These are phyloP conservation scores for Diplodia mutila DNA, from an alignment of 2,329 filamentous ascomycete species.

Conservation along the genomic window DNA sequence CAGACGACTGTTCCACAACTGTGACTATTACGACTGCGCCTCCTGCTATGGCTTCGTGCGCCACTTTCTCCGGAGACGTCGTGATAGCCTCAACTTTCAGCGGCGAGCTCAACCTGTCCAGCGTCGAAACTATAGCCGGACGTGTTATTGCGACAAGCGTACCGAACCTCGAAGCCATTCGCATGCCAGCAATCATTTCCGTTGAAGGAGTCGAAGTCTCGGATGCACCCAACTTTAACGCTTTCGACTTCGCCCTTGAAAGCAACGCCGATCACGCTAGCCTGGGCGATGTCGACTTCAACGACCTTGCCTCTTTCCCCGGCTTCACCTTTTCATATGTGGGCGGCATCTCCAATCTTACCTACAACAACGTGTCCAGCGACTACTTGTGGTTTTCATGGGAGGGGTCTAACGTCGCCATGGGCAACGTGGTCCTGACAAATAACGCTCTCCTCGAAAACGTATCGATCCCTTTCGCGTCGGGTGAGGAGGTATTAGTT, in stretches of 20 bases:
- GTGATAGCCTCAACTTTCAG: neutral
- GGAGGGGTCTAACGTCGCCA: neutral
- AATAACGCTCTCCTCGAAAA: neutral
- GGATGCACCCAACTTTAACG: neutral
- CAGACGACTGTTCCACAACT: neutral
- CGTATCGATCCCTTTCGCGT: neutral
- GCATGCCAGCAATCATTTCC: neutral
- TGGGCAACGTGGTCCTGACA: neutral
- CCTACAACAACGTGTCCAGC: neutral
- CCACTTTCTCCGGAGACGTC: neutral
- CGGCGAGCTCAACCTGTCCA: neutral
- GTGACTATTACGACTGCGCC: neutral
- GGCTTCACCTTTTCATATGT: neutral
- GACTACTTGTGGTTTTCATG: neutral
- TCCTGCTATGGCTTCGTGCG: neutral
- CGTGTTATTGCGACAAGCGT: neutral
- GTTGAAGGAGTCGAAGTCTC: neutral
- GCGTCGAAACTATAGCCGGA: neutral
- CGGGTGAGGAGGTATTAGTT: neutral
- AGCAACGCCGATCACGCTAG: neutral
- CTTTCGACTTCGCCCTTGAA: neutral
- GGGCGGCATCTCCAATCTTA: neutral
- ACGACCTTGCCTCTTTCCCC: neutral
- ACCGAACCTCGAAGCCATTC: neutral
- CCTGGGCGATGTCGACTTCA: neutral